Base-by-base conservation (phyloP, 768 basidiomycete species). In the Calocera viscosa region DNA sequence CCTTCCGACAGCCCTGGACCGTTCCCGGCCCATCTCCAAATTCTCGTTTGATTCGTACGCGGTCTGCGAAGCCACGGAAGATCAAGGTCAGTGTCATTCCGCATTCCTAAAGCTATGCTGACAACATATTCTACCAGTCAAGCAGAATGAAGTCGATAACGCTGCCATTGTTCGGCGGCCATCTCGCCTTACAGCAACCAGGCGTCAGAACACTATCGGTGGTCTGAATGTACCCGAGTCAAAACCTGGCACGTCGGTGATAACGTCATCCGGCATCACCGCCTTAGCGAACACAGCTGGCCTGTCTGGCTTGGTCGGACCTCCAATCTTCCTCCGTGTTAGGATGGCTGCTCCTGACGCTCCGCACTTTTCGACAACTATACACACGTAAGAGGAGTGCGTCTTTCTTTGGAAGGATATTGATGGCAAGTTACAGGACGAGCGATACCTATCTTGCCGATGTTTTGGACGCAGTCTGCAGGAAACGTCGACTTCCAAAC, bases 381-480 rank as follows among this genome's bases (percentile, higher is more conserved):
- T 96, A 71, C 88, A 87, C 39, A 93, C 92, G 91, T 95, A 82
- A 66, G 90, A 79, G n/a, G 34, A 11, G 28, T 19, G 35, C 10
- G 33, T 30, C 41, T 34, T 1, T 41, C 47, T 38, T 33, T 22
- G 63, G 43, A 34, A 47, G 49, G 38, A 53, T 47, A 11, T 41
- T 32, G 17, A 28, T 32, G 14, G 39, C 38, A 47, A 53, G 16
- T 24, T 32, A 47, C 43, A 91, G 88, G 3, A 86, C 92, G 10
- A 86, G 90, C 16, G 92, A 90, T 10, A 96, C 93, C 88, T 98
- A 98, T 75, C 89, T 97, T 84, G 93, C 94, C 71, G 95, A 98
- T 75, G 91, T 91, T 0, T 82, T 96, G 26, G 95, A 96, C 69
- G 80, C 86, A 24, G 87, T 91, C 1, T 92, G 90, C 73, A 80